These are phyloP conservation scores for Colletotrichum filicis DNA, from an alignment of 2,329 filamentous ascomycete genomes.

Conservation along the genomic window DNA sequence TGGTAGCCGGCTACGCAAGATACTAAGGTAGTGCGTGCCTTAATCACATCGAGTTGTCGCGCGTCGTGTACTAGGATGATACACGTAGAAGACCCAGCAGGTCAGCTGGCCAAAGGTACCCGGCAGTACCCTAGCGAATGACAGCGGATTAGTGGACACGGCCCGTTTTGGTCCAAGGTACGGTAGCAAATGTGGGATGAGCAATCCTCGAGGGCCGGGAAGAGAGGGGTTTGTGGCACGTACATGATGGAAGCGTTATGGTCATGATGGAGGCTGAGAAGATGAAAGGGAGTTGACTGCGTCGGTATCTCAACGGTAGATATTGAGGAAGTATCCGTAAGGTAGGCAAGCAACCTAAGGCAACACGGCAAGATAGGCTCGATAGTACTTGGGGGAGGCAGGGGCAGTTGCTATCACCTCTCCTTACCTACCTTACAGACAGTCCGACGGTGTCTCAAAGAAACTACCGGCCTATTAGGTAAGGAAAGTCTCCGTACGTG, in stretches of 20 bases:
- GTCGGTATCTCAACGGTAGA: not conserved
- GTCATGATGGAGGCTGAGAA: not conserved
- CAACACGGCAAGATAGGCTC: too few species aligned
- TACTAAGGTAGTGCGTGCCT: constrained; percentile 13
- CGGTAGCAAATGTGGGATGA: constrained; percentile 16
- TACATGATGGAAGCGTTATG: not conserved
- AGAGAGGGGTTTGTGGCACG: not conserved
- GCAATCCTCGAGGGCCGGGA: not conserved
- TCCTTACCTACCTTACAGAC: too few species aligned
- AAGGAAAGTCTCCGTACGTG: not conserved
- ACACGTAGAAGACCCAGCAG: constrained; percentile 22
- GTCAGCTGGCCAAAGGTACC: constrained; percentile 26
- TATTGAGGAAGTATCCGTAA: too few species aligned
- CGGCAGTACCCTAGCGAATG: constrained; percentile 13
- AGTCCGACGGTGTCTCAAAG: too few species aligned
- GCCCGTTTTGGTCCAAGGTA: constrained; percentile 15
- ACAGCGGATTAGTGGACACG: constrained; percentile 20
- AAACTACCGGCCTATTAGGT: not conserved
- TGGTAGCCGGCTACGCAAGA: not conserved
- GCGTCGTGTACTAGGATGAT: constrained; percentile 10
- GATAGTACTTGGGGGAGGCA: too few species aligned
- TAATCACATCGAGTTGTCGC: constrained; percentile 16
- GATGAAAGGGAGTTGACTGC: not conserved
- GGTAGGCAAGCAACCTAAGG: too few species aligned
- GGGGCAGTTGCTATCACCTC: too few species aligned